Conservation (phyloP, 2,329 filamentous ascomycete species). For the Cercospora citrullina region DNA sequence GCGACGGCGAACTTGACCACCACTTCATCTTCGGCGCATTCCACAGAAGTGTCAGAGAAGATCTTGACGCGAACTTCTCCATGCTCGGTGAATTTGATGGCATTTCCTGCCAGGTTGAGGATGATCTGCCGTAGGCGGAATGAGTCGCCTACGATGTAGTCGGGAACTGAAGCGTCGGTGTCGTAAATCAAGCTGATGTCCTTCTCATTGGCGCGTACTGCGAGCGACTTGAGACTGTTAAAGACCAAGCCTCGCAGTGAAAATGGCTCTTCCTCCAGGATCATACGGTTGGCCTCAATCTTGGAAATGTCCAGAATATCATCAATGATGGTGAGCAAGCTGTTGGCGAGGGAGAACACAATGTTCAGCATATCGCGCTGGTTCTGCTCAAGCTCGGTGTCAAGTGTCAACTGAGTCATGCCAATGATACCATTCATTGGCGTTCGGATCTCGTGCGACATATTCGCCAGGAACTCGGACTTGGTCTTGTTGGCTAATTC, state of each 20-base stretch:
- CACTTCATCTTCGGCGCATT: conserved; percentile 73
- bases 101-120: conserved; percentile 93
- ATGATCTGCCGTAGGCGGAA: conserved; percentile 97
- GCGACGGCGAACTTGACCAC: conserved; percentile 94
- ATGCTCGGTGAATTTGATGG: conserved; percentile 98
- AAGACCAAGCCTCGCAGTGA: conserved; percentile 92
- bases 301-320: conserved; percentile 69
- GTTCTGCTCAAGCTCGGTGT: conserved; percentile 89
- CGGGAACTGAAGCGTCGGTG: conserved; percentile 88
- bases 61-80: conserved; percentile 97
- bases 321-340: conserved; percentile 94
- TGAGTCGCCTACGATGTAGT: conserved; percentile 93
- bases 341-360: conserved; percentile 94
- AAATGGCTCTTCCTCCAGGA: conserved; percentile 96
- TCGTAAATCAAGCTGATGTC: conserved; percentile 89
- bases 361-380: conserved; percentile 99
- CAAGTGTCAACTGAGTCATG: conserved; percentile 94
- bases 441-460: conserved; percentile 97
- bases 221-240: conserved; percentile 92
- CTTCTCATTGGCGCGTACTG: conserved; percentile 97
- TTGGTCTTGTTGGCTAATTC: conserved; percentile 98
- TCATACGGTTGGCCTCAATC: conserved; percentile 95
- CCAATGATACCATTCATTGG: conserved; percentile 98
- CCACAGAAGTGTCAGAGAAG: conserved; percentile 65
- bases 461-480: conserved; percentile 96